Evolutionary conservation across 352 stramenopile species (phyloP).

Genomic region (Globisporangium spiculum): DNA sequence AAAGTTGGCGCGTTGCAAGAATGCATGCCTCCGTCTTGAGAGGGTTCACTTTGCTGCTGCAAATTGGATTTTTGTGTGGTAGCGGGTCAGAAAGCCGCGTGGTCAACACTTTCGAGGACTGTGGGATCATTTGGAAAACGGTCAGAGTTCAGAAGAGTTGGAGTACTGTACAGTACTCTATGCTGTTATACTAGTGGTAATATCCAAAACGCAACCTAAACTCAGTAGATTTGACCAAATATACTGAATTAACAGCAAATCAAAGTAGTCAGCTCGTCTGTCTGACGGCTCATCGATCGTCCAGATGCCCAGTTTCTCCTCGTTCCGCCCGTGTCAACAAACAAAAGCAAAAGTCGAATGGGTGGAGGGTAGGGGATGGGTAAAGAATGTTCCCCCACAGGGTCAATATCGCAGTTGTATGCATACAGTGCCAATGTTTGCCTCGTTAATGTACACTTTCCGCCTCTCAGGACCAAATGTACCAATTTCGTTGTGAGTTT

Average conservation of each 20-base stretch:
- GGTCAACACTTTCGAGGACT: too few species aligned
- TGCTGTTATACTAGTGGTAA: too few species aligned
- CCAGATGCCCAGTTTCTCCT: conserved; percentile 5
- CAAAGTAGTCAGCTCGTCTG: neutral
- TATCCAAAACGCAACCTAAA: neutral
- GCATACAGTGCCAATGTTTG: neutral
- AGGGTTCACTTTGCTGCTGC: too few species aligned
- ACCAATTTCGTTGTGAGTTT: neutral
- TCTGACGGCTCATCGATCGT: neutral
- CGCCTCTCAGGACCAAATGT: too few species aligned
- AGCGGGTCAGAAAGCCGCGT: too few species aligned
- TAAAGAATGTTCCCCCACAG: neutral
- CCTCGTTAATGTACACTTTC: neutral
- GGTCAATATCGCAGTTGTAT: neutral
- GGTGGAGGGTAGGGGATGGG: neutral
- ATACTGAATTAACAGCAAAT: neutral
- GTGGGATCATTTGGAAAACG: too few species aligned
- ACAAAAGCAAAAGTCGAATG: neutral
- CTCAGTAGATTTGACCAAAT: neutral
- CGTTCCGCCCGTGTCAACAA: conserved; percentile 1
- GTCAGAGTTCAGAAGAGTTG: too few species aligned
- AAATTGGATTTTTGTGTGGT: too few species aligned
- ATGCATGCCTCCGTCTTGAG: too few species aligned
- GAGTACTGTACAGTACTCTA: too few species aligned
- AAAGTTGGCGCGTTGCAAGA: too few species aligned